Base-by-base conservation (phyloP, 805 yeast genomes). In the Yarrowia yakushimensis region DNA sequence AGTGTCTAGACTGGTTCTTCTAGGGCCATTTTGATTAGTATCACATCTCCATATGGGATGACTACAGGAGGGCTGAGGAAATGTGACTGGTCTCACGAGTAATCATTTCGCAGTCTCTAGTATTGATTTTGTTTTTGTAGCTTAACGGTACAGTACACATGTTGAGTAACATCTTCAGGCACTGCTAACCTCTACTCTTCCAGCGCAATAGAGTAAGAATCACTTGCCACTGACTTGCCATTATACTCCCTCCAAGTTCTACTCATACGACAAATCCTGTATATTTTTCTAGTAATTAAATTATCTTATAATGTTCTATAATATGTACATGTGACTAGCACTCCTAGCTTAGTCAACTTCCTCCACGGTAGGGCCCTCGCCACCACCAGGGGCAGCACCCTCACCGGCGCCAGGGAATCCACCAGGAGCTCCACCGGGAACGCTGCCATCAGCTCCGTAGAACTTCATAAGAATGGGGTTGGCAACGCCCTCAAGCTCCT, bases 391-490 rank as follows among this genome's bases (percentile, higher is more conserved):
- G 61, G 69, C 72, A 23, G 65, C 64, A 37, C 66, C 67, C 27
- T 76, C 79, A 42, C 72, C 65, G 20, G 48, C 61, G 8, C 48
- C 61, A 4, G 76, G 81, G 64, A 78, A 78, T 69, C 83, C 90
- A 72, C 90, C 90, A 69, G 82, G 30, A 18, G 30, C 45, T 39
- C 43, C 43, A 13, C 27, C 83, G 71, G 85, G 84, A 65, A 82
- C 83, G 63, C 79, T 85, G 71, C 84, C 84, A 66, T 78, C 79
- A 55, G 69, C 72, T 78, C 88, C 93, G 85, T 91, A 91, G 82
- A 93, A 90, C 82, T 90, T 90, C 76, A 90, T 84, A 88, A 91
- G 86, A 79, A 90, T 88, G 77, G 97, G 97, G 83, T 91, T 91
- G 70, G 96, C 96, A 77, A 86, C 81, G 70, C 83, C 86, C 82